Evolutionary conservation across 176 grass and related monocot species (phyloP), one percentile per base, ranked within the genome.

Genomic region (Triticum timopheevii): DNA sequence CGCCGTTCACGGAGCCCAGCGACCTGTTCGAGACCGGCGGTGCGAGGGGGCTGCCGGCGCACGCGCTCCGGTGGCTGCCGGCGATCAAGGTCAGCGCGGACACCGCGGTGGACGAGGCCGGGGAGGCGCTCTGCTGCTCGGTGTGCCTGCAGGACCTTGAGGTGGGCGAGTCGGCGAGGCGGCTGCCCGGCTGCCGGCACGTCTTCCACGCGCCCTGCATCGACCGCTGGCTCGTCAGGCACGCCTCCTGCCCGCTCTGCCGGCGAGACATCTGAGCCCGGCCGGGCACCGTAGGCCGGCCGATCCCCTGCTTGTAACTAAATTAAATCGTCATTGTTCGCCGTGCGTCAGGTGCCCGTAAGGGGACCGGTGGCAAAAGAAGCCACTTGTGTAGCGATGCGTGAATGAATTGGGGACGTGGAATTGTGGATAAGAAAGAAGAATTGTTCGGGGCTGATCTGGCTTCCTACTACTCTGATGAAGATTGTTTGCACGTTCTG

Each of bases 61-160:
- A 82, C 20, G 87, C 35, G 34, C 73, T 98, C 7, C 85, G 81
- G 50, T 73, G 83, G 84, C 86, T 98, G 11, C 91, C 95, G 8
- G 91, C 63, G 88, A 80, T 87, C 83, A 69, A 73, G 83, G 85
- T 93, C 56, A 74, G 77, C 35, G 86, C 17, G 31, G 88, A 89
- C 62, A 15, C 16, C 70, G 89, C 71, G 39, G 82, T 92, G 1
- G 90, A 95, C 87, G 78, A 77, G 13, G 39, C 89, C 13, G 96
- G 90, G 30, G 90, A 95, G 27, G 91, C 73, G 65, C 47, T 93
- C 12, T 90, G 91, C 91, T 98, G 93, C 86, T 93, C 96, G 5
- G 96, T 98, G 65, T 98, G 96, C 83, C 88, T 98, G 75, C 96
- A 98, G 88, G 95, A 98, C 22, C 90, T 95, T 31, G 61, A 80